phyloP scores from a whole-genome alignment of 805 yeast species.

The Sungouiella blattae region DNA sequence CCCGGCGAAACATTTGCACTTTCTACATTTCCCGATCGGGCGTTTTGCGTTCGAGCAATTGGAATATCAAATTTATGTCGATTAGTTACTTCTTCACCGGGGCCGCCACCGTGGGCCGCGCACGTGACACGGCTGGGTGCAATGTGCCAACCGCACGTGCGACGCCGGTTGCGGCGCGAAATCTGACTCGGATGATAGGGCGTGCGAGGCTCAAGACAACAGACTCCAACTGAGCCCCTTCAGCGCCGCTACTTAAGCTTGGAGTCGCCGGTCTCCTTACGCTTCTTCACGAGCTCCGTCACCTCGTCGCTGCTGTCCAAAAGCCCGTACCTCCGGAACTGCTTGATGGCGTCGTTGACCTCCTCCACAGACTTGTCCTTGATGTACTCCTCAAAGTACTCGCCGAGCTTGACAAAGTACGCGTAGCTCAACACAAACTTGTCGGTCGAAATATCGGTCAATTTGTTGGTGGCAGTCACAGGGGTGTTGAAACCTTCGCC shows the following conservation, averaged over 20 bases:
- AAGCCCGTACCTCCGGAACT: constrained; percentile 67
- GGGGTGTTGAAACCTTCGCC: constrained; percentile 86
- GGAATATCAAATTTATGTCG: too few species aligned
- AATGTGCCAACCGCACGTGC: too few species aligned
- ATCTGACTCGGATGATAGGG: too few species aligned
- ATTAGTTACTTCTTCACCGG: too few species aligned
- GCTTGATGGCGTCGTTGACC: constrained; percentile 46
- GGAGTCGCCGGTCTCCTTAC: constrained; percentile 32
- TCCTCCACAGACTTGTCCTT: constrained; percentile 37
- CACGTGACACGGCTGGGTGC: too few species aligned
- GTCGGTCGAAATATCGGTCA: constrained; percentile 26
- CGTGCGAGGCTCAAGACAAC: background rate
- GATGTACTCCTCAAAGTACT: constrained; percentile 40
- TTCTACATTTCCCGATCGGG: too few species aligned
- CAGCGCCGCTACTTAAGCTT: constrained; percentile 4
- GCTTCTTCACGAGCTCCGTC: constrained; percentile 32
- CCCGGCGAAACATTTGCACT: too few species aligned
- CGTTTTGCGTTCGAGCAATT: too few species aligned
- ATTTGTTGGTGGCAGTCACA: constrained; percentile 36
- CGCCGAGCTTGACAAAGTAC: constrained; percentile 51
- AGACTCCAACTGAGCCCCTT: too few species aligned
- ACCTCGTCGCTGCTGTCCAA: constrained; percentile 44
- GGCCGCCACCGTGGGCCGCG: too few species aligned
- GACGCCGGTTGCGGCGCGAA: background rate
- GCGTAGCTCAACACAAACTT: constrained; percentile 56